Conservation (phyloP, 306 rosid species). For the Vigna radiata region DNA sequence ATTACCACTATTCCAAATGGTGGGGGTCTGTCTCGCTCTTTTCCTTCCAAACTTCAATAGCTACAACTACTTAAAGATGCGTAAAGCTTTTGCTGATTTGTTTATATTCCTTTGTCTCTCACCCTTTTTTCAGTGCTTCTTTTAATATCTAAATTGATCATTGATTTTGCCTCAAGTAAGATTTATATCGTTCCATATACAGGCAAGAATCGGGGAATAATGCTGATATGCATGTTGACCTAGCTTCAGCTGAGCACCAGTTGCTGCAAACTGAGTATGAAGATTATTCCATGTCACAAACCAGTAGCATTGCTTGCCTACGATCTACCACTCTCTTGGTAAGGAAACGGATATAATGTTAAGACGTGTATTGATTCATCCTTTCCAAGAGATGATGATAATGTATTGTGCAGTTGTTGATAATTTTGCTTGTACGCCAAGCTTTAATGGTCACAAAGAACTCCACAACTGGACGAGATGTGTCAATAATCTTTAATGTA, state of each 20-base stretch:
- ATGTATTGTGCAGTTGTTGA: slow-evolving; percentile 39
- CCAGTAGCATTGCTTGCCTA: slow-evolving; percentile 47
- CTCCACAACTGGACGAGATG: slow-evolving; percentile 32
- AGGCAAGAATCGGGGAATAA: slow-evolving; percentile 50
- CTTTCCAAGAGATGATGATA: background rate
- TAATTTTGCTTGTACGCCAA: slow-evolving; percentile 49
- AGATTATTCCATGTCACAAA: slow-evolving; percentile 46
- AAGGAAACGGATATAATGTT: slow-evolving; percentile 29
- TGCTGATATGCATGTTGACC: slow-evolving; percentile 44
- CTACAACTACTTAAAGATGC: background rate
- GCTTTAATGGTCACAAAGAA: slow-evolving; percentile 42
- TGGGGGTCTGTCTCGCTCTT: background rate
- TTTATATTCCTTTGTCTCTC: background rate
- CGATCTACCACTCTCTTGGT: slow-evolving; percentile 43
- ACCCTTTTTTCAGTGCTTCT: slow-evolving; percentile 4
- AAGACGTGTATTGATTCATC: slow-evolving; percentile 18
- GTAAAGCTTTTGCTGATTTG: slow-evolving; percentile 13
- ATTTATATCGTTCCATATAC: background rate
- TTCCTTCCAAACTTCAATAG: background rate
- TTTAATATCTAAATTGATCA: background rate
- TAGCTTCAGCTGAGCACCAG: slow-evolving; percentile 49
- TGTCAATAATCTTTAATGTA: slow-evolving; percentile 42
- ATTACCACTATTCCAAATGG: background rate
- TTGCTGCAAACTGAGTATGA: slow-evolving; percentile 48
- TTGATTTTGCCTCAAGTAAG: background rate